Evolutionary conservation across 768 basidiomycete species (phyloP), one percentile per base, ranked within the genome.

Genomic region (Tricholoma sp.): DNA sequence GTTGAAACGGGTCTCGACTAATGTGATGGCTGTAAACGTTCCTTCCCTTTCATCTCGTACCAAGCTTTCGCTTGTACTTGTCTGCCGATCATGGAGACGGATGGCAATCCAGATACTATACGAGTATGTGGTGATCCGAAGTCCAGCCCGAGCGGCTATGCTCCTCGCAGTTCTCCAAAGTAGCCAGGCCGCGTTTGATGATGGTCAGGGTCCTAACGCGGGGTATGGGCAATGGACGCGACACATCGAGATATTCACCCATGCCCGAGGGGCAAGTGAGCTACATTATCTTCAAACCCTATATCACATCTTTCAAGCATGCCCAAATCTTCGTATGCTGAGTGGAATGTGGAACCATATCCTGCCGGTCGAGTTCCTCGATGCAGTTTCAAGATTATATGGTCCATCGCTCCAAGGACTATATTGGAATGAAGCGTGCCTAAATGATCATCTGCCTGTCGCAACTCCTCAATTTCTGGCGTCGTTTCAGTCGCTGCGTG

Each of bases 1-100:
- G 7, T 67, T 69, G 19, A 72, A 71, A 58, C 72, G 71, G 51
- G 65, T 70, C 2, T 76, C 77, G 0, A 74, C 71, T 54, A 76
- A 78, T 63, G 76, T 71, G 9, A 74, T 79, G 72, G 79, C 72
- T 6, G 62, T 71, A 16, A 83, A 83, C 61, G 76, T 78, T 9
- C 78, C 76, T 3, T 68, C 72, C 31, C 62, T 76, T 11, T 71
- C 79, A n/a, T 69, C 74, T 68, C 72, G 72, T 53, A 81, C 81
- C 10, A 83, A 82, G 63, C 76, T 79, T 58, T 71, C 73, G 7
- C 69, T 83, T 16, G 77, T 80, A 34, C 71, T 73, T 50, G 80
- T 82, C 14, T 80, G 73, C 64, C 75, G 71, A 45, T 67, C 72
- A 11, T 83, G 81, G 81, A 71, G 79, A 53, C 60, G 63, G 31